phyloP scores from a whole-genome alignment of 148 eudicot genomes.

The Arctostaphylos glauca region DNA sequence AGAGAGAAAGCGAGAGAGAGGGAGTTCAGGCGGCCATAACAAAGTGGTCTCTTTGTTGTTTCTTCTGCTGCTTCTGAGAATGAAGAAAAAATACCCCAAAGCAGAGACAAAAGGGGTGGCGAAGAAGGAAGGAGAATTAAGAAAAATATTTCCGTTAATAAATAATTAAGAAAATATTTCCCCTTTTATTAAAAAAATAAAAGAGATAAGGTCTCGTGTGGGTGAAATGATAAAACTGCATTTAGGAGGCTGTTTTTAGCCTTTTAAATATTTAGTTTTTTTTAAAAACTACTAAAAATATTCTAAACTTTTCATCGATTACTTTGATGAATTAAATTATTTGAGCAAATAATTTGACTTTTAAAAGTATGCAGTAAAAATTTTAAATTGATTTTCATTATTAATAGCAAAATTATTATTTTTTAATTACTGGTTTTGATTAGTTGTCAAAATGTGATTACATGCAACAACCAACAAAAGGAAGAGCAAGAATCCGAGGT shows the following conservation, averaged over 20 bases:
- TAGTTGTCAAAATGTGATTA: neutral
- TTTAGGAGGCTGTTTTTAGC: neutral
- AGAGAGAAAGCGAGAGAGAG: neutral
- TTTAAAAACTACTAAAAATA: too few relatives aligned
- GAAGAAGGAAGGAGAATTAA: neutral
- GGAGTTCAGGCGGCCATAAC: conserved; percentile 23
- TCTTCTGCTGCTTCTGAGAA: neutral
- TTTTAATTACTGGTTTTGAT: neutral
- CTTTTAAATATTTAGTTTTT: neutral
- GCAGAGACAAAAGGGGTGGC: neutral
- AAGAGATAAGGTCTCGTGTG: neutral
- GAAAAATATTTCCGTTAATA: neutral
- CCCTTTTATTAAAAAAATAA: neutral
- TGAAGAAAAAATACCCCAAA: neutral
- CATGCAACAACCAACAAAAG: neutral
- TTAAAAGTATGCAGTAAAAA: too few relatives aligned
- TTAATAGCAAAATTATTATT: neutral
- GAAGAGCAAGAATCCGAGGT: conserved; percentile 5
- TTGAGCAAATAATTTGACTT: too few relatives aligned
- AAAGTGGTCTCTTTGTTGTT: neutral
- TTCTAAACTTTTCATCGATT: too few relatives aligned
- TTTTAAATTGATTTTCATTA: too few relatives aligned
- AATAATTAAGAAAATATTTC: neutral
- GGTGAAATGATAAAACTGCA: conserved; percentile 4
- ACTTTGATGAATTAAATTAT: too few relatives aligned